phyloP scores from a whole-genome alignment of 108 stramenopile genomes.

The Schizochytrium sp. region DNA sequence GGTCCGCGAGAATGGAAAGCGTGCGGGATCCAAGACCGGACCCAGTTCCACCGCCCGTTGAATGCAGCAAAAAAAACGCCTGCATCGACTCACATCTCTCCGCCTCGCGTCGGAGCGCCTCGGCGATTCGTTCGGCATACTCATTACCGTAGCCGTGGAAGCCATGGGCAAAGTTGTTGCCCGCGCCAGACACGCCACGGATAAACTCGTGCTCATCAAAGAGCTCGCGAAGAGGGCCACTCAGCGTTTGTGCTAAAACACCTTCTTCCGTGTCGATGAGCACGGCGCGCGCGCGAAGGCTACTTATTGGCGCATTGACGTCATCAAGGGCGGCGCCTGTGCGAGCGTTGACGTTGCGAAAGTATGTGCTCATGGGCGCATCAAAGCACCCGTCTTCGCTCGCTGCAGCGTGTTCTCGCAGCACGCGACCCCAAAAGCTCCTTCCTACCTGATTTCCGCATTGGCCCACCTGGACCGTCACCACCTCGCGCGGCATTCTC shows the following conservation, averaged over 20 bases:
- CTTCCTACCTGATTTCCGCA: constrained; percentile 58
- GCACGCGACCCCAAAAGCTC: constrained; percentile 41
- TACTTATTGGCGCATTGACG: not conserved
- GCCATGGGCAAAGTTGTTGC: constrained; percentile 60
- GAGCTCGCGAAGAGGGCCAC: constrained; percentile 40
- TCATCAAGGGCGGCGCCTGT: not conserved
- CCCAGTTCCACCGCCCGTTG: constrained; percentile 59
- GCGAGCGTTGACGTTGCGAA: constrained; percentile 43
- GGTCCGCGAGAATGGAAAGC: constrained; percentile 37
- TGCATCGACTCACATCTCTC: constrained; percentile 55
- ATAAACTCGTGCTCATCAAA: constrained; percentile 44
- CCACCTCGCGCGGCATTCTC: constrained; percentile 44
- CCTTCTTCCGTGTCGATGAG: constrained; percentile 59
- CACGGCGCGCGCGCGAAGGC: constrained; percentile 43
- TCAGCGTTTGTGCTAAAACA: constrained; percentile 41
- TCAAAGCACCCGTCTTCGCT: constrained; percentile 15
- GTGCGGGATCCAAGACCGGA: constrained; percentile 53
- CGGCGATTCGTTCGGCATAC: constrained; percentile 38
- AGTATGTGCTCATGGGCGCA: constrained; percentile 40
- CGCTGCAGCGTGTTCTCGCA: constrained; percentile 43
- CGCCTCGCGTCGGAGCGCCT: constrained; percentile 30
- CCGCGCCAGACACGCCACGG: constrained; percentile 50
- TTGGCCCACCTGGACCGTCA: constrained; percentile 54
- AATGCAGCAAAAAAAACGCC: constrained; percentile 53
- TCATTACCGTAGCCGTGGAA: constrained; percentile 41